These are phyloP conservation scores for Ustilaginoidea virens DNA, from an alignment of 2,329 filamentous ascomycete species.

Conservation along the genomic window DNA sequence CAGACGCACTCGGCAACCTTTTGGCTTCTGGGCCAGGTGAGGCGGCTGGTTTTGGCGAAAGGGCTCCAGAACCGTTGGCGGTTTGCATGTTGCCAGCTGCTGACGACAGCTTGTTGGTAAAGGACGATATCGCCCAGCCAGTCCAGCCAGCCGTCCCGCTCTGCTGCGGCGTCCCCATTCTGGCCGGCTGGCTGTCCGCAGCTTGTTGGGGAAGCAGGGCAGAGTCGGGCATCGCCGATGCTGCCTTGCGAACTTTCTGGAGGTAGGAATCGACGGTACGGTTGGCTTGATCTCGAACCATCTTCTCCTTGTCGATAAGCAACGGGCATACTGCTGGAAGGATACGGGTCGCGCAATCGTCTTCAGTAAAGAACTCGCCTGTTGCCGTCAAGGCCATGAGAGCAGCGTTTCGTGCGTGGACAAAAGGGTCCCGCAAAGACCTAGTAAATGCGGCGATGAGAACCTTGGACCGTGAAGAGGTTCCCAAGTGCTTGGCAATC, in stretches of 20 bases:
- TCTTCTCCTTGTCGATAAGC: constrained; percentile 88
- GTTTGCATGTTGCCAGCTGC: constrained; percentile 76
- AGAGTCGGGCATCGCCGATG: constrained; percentile 64
- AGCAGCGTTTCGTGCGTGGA: constrained; percentile 82
- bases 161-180: constrained; percentile 66
- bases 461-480: constrained; percentile 70
- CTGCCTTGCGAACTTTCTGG: constrained; percentile 65
- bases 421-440: constrained; percentile 81
- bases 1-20: constrained; percentile 30
- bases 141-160: constrained; percentile 52
- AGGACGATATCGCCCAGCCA: constrained; percentile 96
- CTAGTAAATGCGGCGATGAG: constrained; percentile 84
- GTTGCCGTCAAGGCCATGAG: constrained; percentile 78
- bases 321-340: constrained; percentile 72
- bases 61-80: constrained; percentile 26
- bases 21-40: constrained; percentile 23
- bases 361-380: constrained; percentile 70
- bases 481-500: constrained; percentile 77
- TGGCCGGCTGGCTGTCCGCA: constrained; percentile 39
- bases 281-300: constrained; percentile 79
- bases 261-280: constrained; percentile 83
- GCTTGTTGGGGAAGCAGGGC: constrained; percentile 51
- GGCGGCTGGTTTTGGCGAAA: constrained; percentile 24
- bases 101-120: constrained; percentile 81
- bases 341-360: constrained; percentile 74